Evolutionary conservation across 2,329 filamentous ascomycete species (phyloP), one percentile per base, ranked within the genome.

Genomic region (Cercospora nicotianae): DNA sequence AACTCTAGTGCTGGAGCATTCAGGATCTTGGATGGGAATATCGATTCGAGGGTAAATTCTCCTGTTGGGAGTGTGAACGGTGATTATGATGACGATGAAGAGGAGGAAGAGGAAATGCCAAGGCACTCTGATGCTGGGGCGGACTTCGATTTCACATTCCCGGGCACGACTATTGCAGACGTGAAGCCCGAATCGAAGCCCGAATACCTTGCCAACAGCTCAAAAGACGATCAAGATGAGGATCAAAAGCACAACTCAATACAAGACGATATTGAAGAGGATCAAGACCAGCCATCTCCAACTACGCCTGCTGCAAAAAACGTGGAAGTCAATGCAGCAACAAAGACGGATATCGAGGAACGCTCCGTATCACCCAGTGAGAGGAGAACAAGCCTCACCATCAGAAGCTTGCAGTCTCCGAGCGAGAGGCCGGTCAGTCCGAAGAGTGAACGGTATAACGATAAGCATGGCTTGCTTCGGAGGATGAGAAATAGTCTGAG

Each of bases 401-500:
- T 57, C 26, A 63, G 31, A 48, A 57, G 61, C 61, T 57, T 63
- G 20, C 45, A 53, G 28, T 63, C 61, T 2, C 61, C 61, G n/a
- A 63, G 61, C 23, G 61, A 63, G 45, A 53, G 61, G 13, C 61
- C 61, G 1, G 13, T 10, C 23, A 63, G 45, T 13, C 13, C 62
- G 8, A 18, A 33, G 23, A 42, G 23, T 10, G 51, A 59, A 10
- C 31, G 62, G 18, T 64, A 59, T 39, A 64, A 42, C 18, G 62
- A 64, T 31, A 64, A 48, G 28, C 33, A 64, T 64, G 60, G 65
- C 7, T 18, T 67, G 5, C 36, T 67, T 2, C 16, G 39, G 20
- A 59, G 60, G n/a, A 63, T 67, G 26, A 45, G 39, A 10, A 63
- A 67, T 16, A 67, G 60, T 51, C 18, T 67, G 53, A 67, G 60